Evolutionary conservation across 164 flowering plant genomes (phyloP).

Genomic region (Paratinospora sagittata): DNA sequence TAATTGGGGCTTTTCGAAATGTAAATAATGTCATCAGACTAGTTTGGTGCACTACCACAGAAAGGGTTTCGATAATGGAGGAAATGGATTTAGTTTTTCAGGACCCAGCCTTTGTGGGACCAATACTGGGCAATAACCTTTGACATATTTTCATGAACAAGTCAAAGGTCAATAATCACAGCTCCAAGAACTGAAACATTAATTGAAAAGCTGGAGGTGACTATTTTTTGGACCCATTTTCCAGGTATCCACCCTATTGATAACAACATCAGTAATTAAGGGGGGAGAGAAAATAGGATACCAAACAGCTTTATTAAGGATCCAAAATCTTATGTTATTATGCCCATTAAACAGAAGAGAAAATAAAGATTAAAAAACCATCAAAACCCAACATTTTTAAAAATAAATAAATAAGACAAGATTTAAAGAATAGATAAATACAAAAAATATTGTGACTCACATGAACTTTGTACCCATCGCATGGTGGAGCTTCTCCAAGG

Average conservation of each 20-base stretch:
- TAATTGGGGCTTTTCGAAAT: too few species aligned
- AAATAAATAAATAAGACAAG: not conserved
- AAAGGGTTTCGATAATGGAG: too few species aligned
- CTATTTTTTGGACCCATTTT: not conserved
- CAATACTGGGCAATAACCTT: not conserved
- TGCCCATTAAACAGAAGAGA: too few species aligned
- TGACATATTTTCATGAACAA: not conserved
- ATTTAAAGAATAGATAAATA: not conserved
- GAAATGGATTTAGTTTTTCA: not conserved
- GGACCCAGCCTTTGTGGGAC: not conserved
- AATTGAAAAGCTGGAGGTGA: not conserved
- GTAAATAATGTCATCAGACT: too few species aligned
- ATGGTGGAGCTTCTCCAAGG: slow-evolving; percentile 69
- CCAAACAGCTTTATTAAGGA: not conserved
- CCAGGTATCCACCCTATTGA: not conserved
- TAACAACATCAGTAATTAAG: not conserved
- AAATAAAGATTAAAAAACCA: not conserved
- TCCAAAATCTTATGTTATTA: not conserved
- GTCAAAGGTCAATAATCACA: not conserved
- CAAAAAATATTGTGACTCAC: slow-evolving; percentile 29
- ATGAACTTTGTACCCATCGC: slow-evolving; percentile 77
- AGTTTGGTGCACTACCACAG: too few species aligned
- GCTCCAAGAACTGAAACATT: not conserved
- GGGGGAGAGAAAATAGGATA: not conserved
- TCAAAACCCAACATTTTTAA: not conserved